These are phyloP conservation scores for Chrysosporium keratinophilum DNA, from an alignment of 2,329 filamentous ascomycete genomes.

Conservation along the genomic window DNA sequence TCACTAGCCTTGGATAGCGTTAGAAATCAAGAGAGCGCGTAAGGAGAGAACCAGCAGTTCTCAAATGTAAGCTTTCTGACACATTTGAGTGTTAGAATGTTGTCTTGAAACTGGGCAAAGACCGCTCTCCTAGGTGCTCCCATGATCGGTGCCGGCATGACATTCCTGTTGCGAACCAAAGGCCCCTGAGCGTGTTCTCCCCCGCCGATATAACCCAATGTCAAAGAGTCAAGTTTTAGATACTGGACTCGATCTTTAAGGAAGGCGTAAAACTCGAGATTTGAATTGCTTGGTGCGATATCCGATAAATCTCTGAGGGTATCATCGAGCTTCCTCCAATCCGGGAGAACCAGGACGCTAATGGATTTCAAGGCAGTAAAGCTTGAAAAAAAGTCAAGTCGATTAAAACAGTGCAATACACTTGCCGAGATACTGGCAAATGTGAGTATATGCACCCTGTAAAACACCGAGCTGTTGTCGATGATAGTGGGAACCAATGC, in stretches of 20 bases:
- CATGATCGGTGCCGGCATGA: conserved; percentile 49
- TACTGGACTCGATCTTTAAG: conserved; percentile 43
- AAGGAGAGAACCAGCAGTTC: conserved; percentile 59
- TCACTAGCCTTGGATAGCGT: conserved; percentile 38
- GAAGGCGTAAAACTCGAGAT: conserved; percentile 43
- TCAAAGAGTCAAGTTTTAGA: conserved; percentile 48
- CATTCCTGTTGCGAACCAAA: conserved; percentile 50
- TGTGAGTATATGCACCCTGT: conserved; percentile 48
- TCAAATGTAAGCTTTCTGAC: conserved; percentile 52
- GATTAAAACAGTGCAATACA: conserved; percentile 47
- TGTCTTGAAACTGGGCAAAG: not conserved
- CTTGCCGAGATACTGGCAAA: conserved; percentile 55
- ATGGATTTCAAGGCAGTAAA: conserved; percentile 47
- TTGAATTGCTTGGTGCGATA: conserved; percentile 44
- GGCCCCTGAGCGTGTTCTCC: conserved; percentile 56
- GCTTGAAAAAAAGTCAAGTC: conserved; percentile 52
- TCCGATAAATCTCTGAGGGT: conserved; percentile 36
- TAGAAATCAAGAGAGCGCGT: conserved; percentile 46
- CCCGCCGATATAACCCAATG: conserved; percentile 57
- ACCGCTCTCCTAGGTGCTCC: conserved; percentile 13
- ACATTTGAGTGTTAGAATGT: conserved; percentile 45
- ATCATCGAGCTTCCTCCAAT: conserved; percentile 50
- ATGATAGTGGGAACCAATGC: conserved; percentile 57
- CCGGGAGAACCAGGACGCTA: conserved; percentile 52
- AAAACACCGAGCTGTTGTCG: conserved; percentile 48